Conservation (phyloP, 2,329 filamentous ascomycete species). For the Drechmeria coniospora region DNA sequence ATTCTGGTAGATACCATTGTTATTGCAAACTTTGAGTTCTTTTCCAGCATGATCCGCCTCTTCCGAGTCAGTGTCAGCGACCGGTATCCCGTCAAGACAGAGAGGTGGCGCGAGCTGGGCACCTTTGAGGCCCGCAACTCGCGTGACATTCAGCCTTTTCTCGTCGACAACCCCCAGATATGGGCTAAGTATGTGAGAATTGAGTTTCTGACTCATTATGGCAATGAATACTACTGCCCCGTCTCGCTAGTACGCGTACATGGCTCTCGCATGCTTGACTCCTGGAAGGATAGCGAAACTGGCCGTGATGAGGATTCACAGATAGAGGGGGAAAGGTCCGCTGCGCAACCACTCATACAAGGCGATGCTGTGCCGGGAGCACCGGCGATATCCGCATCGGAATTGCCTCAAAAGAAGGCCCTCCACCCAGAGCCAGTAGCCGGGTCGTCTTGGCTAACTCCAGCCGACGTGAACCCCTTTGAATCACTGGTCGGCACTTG, state of each 20-base stretch:
- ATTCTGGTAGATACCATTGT: constrained; percentile 86
- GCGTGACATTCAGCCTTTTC: constrained; percentile 83
- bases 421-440: not conserved
- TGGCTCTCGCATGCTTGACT: constrained; percentile 91
- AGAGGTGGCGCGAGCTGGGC: constrained; percentile 82
- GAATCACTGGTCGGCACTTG: not conserved
- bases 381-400: no score
- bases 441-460: not conserved
- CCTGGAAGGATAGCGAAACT: constrained; percentile 69
- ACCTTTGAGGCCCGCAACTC: constrained; percentile 86
- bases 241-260: constrained; percentile 82
- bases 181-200: constrained; percentile 89
- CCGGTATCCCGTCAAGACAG: constrained; percentile 79
- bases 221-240: constrained; percentile 93
- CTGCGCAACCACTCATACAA: not conserved
- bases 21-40: constrained; percentile 98
- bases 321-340: constrained; percentile 13
- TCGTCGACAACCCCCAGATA: constrained; percentile 87
- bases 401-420: not conserved
- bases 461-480: not conserved
- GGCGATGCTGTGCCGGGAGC: not conserved
- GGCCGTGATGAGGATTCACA: constrained; percentile 46
- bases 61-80: constrained; percentile 90
- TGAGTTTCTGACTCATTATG: constrained; percentile 86
- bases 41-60: constrained; percentile 87